Evolutionary conservation across 1,284 basidiomycete species (phyloP), one percentile per base, ranked within the genome.

Genomic region (Tremellales sp.): DNA sequence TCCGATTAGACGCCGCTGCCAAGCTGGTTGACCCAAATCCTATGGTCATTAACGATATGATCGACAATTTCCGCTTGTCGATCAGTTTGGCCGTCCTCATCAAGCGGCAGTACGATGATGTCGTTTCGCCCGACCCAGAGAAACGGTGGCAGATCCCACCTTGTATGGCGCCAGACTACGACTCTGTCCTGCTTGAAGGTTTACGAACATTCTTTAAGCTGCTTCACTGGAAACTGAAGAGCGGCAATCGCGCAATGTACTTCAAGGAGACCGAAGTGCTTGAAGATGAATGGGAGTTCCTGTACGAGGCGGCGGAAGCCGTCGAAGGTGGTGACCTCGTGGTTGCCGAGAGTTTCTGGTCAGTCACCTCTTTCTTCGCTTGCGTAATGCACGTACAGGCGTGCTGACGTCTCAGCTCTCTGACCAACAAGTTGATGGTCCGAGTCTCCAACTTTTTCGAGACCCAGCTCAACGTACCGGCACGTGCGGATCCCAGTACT

Each of bases 241-340:
- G 87, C 55, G 88, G 87, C n/a, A 81, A 83, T 50, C 91, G 89
- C 68, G 86, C 87, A 22, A 87, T 93, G 46, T 89, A 94, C 73
- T 96, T 97, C 77, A 94, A 96, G 65, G 94, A 98, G 77, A 97
- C 93, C 1, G 96, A 98, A 67, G 84, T 97, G 22, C 80, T 98
- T 26, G 96, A 99, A 70, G 86, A 87, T 21, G 93, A 98, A 63
- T 97, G 93, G 89, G 84, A 86, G 37, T 96, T 96, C 39, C 84
- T 98, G 71, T 91, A 89, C 62, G 89, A 90, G 65, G 91, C 97
- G 39, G 91, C 91, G 46, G 80, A 92, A 68, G 88, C 86, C 35
- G 86, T 93, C 21, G 80, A 85, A 21, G 90, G 90, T 11, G 96
- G 92, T 23, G 92, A 96, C 37, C 77, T 87, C 49, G 79, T 97